Evolutionary conservation across 805 yeast species (phyloP), one percentile per base, ranked within the genome.

Genomic region (Pichia paraexigua): DNA sequence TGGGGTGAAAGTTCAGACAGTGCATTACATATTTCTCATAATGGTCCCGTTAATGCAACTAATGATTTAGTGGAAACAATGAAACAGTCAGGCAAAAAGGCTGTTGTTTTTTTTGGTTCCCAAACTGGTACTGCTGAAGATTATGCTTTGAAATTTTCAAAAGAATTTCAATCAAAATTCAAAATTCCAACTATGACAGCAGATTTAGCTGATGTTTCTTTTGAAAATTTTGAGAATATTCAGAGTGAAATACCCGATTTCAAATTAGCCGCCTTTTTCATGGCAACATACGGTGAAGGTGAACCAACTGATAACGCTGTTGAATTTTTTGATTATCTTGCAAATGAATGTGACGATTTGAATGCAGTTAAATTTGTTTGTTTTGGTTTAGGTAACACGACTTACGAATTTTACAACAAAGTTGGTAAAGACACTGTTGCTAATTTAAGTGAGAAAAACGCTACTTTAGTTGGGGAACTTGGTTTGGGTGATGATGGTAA

Each of bases 51-150:
- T 2, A 71, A 74, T 11, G 70, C 70, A 20, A 72, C 81, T 17
- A 73, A 89, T 62, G 82, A 83, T 64, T 68, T 86, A 44, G 72
- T 77, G 11, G 79, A 78, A 52, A 79, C 78, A 3, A 66, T 92
- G 58, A 71, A 72, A 47, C 71, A 72, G 40, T 82, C 82, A 60
- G 76, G 78, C 55, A 91, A 92, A 70, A 84, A 85, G 57, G 85
- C 87, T 39, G 72, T 90, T 43, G 84, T 94, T 3, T 77, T 94
- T 54, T 94, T 78, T 65, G 98, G 96, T 18, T 91, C 98, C 15
- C 99, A 94, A 71, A 94, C 99, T 6, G 99, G 99, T 57, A 94
- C 99, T 18, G 96, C 98, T 43, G 99, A 94, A 71, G 99, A 94
- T 64, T 92, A 90, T 62, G 95, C 97, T 20, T 79, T 85, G 60